Evolutionary conservation across 441 rosid genomes (phyloP).

Genomic region (Croton laevigatus): DNA sequence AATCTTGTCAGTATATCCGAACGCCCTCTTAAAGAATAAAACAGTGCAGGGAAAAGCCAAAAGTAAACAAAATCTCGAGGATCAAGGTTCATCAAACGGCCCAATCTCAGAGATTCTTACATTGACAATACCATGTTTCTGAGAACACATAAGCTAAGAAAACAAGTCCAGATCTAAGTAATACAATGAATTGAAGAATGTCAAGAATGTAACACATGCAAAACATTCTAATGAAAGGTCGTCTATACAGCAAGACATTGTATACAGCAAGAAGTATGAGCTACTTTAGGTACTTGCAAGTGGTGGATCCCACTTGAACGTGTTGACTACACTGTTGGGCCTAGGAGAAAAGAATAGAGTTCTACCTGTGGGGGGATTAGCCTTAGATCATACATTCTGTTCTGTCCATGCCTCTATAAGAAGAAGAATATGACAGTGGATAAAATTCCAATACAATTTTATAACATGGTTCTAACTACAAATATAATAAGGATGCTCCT

Average conservation of each 20-base stretch:
- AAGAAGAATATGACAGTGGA: neutral
- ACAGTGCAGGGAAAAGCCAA: neutral
- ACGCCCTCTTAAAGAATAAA: neutral
- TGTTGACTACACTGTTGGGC: too few relatives aligned
- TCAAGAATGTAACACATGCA: neutral
- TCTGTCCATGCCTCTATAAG: neutral
- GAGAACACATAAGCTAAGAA: neutral
- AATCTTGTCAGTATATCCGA: neutral
- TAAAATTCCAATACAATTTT: too few relatives aligned
- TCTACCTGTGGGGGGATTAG: too few relatives aligned
- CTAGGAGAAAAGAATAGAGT: too few relatives aligned
- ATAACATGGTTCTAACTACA: neutral
- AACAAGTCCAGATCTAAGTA: neutral
- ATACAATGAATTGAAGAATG: neutral
- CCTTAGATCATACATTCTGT: too few relatives aligned
- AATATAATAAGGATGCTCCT: neutral
- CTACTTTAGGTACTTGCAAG: too few relatives aligned
- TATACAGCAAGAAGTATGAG: neutral
- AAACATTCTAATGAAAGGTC: neutral
- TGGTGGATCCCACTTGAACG: too few relatives aligned
- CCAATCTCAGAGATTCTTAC: neutral
- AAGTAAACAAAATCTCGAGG: constrained; percentile 2
- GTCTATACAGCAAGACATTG: neutral
- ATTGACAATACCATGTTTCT: too few relatives aligned
- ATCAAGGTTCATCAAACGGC: neutral